These are phyloP conservation scores for Arthrinium puccinioides DNA, from an alignment of 2,329 filamentous ascomycete genomes.

Conservation along the genomic window DNA sequence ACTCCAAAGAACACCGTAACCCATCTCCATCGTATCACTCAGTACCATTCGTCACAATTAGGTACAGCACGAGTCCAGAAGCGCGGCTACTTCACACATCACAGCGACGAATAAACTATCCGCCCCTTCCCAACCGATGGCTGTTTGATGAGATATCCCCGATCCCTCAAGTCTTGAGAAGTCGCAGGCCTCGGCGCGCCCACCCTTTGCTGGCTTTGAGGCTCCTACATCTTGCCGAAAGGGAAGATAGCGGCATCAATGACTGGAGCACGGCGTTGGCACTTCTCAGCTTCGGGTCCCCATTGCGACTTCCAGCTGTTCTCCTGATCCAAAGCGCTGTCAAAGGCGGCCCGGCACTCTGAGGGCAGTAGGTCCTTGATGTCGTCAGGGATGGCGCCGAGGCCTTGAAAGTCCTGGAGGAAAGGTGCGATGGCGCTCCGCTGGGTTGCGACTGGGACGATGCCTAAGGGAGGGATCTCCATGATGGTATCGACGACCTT, in stretches of 20 bases:
- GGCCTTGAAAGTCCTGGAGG: constrained; percentile 48
- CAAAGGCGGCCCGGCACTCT: constrained; percentile 67
- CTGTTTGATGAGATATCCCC: too few species aligned
- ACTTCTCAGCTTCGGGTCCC: constrained; percentile 58
- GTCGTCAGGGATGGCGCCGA: constrained; percentile 58
- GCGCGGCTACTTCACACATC: too few species aligned
- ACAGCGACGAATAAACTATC: too few species aligned
- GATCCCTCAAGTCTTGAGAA: too few species aligned
- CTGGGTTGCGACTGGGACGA: constrained; percentile 37
- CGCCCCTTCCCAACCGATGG: too few species aligned
- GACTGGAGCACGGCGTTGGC: constrained; percentile 41
- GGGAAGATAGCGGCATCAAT: constrained; percentile 61
- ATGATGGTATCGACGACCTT: constrained; percentile 47
- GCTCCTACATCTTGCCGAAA: constrained; percentile 37
- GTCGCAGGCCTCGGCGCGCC: too few species aligned
- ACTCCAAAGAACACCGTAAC: too few species aligned
- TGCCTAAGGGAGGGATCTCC: constrained; percentile 41
- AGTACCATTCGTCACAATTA: too few species aligned
- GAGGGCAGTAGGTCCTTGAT: constrained; percentile 58
- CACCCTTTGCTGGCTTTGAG: too few species aligned
- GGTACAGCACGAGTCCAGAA: too few species aligned
- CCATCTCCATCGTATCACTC: too few species aligned
- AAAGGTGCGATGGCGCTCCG: constrained; percentile 37
- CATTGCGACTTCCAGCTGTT: constrained; percentile 66
- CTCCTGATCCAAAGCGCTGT: constrained; percentile 59